Evolutionary conservation across 345 rosid genomes (phyloP).

Genomic region (Hevea brasiliensis): DNA sequence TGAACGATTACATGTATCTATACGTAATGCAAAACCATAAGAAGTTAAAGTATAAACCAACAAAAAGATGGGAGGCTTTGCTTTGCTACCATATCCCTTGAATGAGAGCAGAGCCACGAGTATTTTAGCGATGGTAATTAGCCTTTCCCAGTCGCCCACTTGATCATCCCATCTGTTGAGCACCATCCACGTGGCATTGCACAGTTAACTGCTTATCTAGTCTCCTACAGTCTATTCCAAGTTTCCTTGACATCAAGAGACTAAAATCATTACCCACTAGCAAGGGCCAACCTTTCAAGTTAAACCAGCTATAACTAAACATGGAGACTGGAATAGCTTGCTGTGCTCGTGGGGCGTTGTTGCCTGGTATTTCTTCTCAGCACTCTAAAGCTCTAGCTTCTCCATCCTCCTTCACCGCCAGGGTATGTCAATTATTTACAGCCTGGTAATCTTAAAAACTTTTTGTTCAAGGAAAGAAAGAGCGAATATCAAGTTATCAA

Average conservation of each 20-base stretch:
- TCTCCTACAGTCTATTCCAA: neutral
- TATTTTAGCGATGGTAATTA: constrained; percentile 38
- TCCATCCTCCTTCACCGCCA: constrained; percentile 59
- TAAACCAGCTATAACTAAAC: neutral
- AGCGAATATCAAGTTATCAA: too few species aligned
- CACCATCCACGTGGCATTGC: constrained; percentile 41
- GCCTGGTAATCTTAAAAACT: neutral
- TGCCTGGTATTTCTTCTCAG: constrained; percentile 68
- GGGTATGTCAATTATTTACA: constrained; percentile 37
- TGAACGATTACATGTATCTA: neutral
- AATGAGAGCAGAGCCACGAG: constrained; percentile 41
- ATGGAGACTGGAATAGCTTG: constrained; percentile 73
- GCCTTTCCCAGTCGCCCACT: constrained; percentile 23
- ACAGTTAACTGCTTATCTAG: constrained; percentile 43
- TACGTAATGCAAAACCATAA: neutral
- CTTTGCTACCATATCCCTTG: constrained; percentile 18
- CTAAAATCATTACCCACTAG: too few species aligned
- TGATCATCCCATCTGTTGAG: constrained; percentile 26
- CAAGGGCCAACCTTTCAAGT: constrained; percentile 9
- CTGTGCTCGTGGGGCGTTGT: constrained; percentile 61
- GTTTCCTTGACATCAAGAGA: too few species aligned
- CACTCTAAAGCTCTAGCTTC: constrained; percentile 61
- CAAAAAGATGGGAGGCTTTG: neutral
- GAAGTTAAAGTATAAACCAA: neutral
- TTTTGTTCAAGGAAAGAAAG: too few species aligned